Evolutionary conservation across 345 rosid genomes (phyloP).

Genomic region (Eucalyptus melliodora): DNA sequence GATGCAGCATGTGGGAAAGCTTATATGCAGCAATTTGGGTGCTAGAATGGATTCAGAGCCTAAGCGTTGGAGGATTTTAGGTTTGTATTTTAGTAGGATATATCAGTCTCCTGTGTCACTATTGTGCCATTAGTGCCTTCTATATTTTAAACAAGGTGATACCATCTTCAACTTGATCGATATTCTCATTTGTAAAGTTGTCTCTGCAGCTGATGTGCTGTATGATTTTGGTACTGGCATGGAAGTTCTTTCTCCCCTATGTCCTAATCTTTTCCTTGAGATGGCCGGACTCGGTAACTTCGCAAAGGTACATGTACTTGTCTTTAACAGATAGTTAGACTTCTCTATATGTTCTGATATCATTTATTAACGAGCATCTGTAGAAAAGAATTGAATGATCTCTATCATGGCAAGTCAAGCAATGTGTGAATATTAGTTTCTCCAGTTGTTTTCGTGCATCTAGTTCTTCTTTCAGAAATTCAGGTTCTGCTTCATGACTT

Average conservation of each 20-base stretch:
- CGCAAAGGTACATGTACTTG: constrained; percentile 44
- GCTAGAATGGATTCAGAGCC: constrained; percentile 99
- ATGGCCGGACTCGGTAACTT: constrained; percentile 96
- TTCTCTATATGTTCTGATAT: neutral
- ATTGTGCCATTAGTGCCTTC: neutral
- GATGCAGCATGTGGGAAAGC: constrained; percentile 93
- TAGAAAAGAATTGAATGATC: neutral
- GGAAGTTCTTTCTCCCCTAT: constrained; percentile 83
- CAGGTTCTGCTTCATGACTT: neutral
- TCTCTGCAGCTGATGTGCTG: constrained; percentile 71
- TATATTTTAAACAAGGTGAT: neutral
- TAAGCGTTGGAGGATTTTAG: constrained; percentile 83
- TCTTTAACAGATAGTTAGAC: neutral
- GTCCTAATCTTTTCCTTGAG: constrained; percentile 89
- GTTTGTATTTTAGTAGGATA: constrained; percentile 13
- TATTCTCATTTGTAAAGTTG: neutral
- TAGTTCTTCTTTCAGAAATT: neutral
- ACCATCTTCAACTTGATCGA: neutral
- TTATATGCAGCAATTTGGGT: constrained; percentile 88
- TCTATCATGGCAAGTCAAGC: neutral
- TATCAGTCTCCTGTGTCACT: neutral
- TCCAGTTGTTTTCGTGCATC: neutral
- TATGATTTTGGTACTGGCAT: constrained; percentile 90
- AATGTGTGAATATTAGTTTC: neutral
- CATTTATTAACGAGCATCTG: neutral